phyloP scores from a whole-genome alignment of 2,329 filamentous ascomycete genomes.

The Aspergillus flavus region DNA sequence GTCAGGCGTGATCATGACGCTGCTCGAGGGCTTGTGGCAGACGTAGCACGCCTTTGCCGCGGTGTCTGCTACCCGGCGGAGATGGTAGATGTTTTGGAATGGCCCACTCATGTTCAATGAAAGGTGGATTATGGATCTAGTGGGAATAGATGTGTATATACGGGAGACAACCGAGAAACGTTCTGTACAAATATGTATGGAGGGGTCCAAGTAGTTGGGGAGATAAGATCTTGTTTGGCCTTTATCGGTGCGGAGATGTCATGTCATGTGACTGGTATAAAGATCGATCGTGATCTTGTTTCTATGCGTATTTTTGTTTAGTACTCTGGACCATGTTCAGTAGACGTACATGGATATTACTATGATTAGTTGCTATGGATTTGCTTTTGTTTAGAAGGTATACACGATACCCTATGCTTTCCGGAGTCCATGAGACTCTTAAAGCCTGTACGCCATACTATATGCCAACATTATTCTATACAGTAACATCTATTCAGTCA shows the following conservation, averaged over 20 bases:
- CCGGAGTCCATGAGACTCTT: not conserved
- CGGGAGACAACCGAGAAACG: not conserved
- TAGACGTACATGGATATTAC: not conserved
- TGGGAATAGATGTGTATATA: not conserved
- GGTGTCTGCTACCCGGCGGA: conserved; percentile 84
- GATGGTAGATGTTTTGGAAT: conserved; percentile 77
- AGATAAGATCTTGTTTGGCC: not conserved
- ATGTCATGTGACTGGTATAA: conserved; percentile 16
- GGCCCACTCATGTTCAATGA: conserved; percentile 23
- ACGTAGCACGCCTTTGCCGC: conserved; percentile 83
- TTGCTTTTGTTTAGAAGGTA: not conserved
- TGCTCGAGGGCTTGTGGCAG: conserved; percentile 85
- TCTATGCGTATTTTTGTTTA: not conserved
- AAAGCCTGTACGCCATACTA: not conserved
- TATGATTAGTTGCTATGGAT: not conserved
- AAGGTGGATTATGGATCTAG: not conserved
- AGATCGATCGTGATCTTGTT: not conserved
- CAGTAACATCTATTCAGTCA: conserved; percentile 37
- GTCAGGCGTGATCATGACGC: conserved; percentile 84
- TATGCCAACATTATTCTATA: not conserved
- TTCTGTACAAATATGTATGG: not conserved
- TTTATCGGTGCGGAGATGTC: conserved; percentile 5
- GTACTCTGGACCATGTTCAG: not conserved
- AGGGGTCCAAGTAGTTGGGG: not conserved
- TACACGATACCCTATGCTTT: not conserved